Base-by-base conservation (phyloP, 176 grass and related monocot species). In the Stipa capillata region DNA sequence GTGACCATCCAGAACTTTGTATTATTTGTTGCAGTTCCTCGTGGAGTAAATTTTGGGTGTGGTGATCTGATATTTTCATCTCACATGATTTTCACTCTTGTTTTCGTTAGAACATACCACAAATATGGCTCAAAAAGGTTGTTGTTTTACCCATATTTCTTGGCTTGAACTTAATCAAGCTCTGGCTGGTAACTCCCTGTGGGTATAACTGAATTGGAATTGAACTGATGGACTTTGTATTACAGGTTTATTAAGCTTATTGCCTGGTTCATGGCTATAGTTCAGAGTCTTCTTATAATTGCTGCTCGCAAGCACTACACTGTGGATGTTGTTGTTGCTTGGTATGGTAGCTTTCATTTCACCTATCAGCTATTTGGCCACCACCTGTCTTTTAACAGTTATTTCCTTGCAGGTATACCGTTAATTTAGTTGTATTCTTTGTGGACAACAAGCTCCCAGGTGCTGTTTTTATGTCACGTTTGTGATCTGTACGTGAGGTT, bases 31-130 rank as follows among this genome's bases (percentile, higher is more conserved):
- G 59, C 81, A 97, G 94, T 97, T 72, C 94, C 94, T 43, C 76
- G 45, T 18, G 94, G 90, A 58, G 89, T 92, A n/a, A 86, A 93
- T 74, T 97, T 85, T 69, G 94, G 94, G 25, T 97, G 94, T 53
- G 94, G 94, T 20, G 94, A 97, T 76, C 73, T 97, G 62, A 97
- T 97, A 87, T 97, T 97, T 79, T 97, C 94, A 50, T 97, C 94
- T 8, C 94, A 97, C 80, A 97, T 93, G 94, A 97, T 97, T 77
- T 97, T 97, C 52, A 97, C 81, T 54, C 74, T 97, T 50, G 88
- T 91, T 7, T 97, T 93, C 80, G 84, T 93, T 20, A 41, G 73
- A 76, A 93, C 94, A 24, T 97, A 93, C 51, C 88, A 97, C 43
- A 97, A 97, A 71, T 97, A 97, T 83, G 94, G 94, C 37, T 85